Conservation (phyloP, 495 filamentous ascomycete genomes). For the Xylaria flabelliformis region DNA sequence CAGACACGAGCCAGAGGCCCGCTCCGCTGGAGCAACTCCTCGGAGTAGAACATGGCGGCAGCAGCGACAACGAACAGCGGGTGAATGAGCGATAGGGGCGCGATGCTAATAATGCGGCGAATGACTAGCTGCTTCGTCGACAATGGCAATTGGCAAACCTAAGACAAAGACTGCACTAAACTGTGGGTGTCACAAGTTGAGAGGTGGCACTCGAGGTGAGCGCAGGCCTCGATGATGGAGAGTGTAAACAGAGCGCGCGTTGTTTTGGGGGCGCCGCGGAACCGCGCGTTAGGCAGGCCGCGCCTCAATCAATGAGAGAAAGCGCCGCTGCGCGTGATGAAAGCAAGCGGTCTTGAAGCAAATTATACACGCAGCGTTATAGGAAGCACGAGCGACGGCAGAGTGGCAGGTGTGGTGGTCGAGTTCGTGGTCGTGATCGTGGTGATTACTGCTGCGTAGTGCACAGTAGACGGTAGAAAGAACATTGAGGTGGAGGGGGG, state of each 20-base stretch:
- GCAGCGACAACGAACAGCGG: conserved; percentile 48
- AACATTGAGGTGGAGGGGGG: conserved; percentile 28
- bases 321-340: conserved; percentile 21
- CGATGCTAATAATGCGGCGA: conserved; percentile 35
- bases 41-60: conserved; percentile 93
- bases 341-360: neutral
- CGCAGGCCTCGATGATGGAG: conserved; percentile 2
- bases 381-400: conserved; percentile 1
- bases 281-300: conserved; percentile 26
- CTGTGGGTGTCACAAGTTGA: conserved; percentile 3
- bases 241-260: conserved; percentile 28
- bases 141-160: conserved; percentile 14
- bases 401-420: conserved; percentile 15
- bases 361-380: neutral
- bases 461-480: conserved; percentile 5
- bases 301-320: conserved; percentile 21
- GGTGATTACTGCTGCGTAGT: conserved; percentile 3
- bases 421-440: conserved; percentile 17
- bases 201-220: neutral
- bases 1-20: conserved; percentile 97
- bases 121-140: conserved; percentile 15
- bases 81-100: conserved; percentile 45
- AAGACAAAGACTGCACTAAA: conserved; percentile 10
- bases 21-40: conserved; percentile 93
- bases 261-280: conserved; percentile 26